Percentiles rank a stretch among this genome's conserved stretches.
Conservation (phyloP, 1,284 basidiomycete genomes). For the Ceratorhiza oryzae-sativae region DNA sequence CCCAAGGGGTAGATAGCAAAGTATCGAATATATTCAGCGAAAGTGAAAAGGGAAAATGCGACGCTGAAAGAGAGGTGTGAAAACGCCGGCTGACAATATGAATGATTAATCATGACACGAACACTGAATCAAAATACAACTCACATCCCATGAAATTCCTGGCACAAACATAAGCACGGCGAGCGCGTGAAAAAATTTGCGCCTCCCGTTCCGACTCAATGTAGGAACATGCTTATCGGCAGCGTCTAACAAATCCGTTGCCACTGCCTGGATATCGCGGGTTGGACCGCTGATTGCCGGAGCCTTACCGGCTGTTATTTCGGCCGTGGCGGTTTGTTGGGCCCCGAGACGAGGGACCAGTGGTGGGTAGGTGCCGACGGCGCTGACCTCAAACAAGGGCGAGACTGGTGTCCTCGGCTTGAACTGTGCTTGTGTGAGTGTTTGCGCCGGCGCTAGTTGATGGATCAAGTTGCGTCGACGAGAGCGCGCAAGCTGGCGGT, state of each 20-base stretch:
- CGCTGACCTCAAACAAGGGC: slow-evolving; percentile 29
- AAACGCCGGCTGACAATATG: slow-evolving; percentile 82
- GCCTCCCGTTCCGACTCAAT: slow-evolving; percentile 88
- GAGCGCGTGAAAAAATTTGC: slow-evolving; percentile 97
- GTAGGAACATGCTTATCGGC: slow-evolving; percentile 90
- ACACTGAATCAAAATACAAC: slow-evolving; percentile 51
- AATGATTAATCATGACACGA: background rate
- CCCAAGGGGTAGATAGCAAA: slow-evolving; percentile 98
- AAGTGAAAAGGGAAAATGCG: slow-evolving; percentile 93
- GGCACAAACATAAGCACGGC: slow-evolving; percentile 97
- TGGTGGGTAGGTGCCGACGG: slow-evolving; percentile 34
- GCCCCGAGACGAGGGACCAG: slow-evolving; percentile 34
- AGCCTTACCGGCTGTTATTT: background rate
- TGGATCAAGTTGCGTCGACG: slow-evolving; percentile 49
- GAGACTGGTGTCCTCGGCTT: background rate
- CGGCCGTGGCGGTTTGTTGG: background rate
- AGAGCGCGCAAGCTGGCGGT: slow-evolving; percentile 80
- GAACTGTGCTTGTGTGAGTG: slow-evolving; percentile 23
- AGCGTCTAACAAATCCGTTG: slow-evolving; percentile 84
- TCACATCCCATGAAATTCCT: slow-evolving; percentile 88
- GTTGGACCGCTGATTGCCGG: background rate
- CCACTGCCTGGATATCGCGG: slow-evolving; percentile 49
- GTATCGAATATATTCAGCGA: slow-evolving; percentile 95
- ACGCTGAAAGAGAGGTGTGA: slow-evolving; percentile 92
- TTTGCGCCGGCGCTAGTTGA: background rate